Base-by-base conservation (phyloP, 208 protist species). In the Trypanosoma platydactyli region DNA sequence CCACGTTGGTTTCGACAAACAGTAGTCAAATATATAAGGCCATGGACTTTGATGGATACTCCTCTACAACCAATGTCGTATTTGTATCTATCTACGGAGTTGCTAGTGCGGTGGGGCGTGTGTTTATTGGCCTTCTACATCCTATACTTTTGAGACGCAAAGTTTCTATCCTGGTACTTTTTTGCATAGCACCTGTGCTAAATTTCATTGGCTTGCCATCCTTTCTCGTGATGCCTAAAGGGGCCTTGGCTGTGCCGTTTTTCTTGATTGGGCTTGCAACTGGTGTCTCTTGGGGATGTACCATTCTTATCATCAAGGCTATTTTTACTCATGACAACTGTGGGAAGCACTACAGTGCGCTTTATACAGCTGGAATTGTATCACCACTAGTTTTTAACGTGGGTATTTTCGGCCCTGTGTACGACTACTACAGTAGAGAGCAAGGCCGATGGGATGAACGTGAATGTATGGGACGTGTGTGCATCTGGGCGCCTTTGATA, bases 311-410 rank as follows among this genome's bases (percentile, higher is more conserved):
- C 62, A 75, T 89, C 33, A 94, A 83, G 18, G 67, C 75, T 20
- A 62, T 91, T 45, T 94, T 94, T 60, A 59, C 68, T 13, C 35
- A 72, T 48, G 61, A 59, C 48, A 90, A 89, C 64, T 88, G 83
- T 54, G 88, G 88, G 27, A 89, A 88, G 62, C 88, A 94, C 69
- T 94, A 94, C 77, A 88, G 81, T 52, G 84, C 77, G 50, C 71
- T 94, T 12, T 94, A 91, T 66, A 94, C 88, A 1, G 84, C 88
- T 0, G 88, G 88, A 60, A 91, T 91, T 74, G 62, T 89, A 24
- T 90, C 88, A 7, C 88, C 88, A 16, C 27, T 94, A 1, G 41
- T 94, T n/a, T 91, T 94, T 60, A 91, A 91, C 59, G 77, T 91
- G 30, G 77, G 58, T 22, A 57, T 94, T 27, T 94, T 94, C 55